Base-by-base conservation (phyloP, 2,329 filamentous ascomycete genomes). In the Phyllosticta citriasiana region DNA sequence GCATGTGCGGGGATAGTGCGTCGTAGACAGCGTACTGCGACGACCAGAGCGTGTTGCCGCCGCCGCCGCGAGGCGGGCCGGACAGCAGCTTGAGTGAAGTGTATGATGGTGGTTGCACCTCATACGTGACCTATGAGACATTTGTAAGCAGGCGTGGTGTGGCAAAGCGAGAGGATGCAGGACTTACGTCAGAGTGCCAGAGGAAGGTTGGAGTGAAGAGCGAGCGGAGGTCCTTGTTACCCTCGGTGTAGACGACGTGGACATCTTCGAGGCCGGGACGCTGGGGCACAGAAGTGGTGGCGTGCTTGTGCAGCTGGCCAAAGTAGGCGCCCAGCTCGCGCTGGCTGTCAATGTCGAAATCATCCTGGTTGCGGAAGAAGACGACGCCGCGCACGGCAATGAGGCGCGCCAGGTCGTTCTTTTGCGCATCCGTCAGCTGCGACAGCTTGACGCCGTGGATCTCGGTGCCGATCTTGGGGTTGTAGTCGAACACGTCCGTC, bases 11-110 rank as follows among this genome's bases (percentile, higher is more conserved):
- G 0, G 80, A 83, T 16, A 84, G 77, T 22, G 78, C 74, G 64
- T 84, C 82, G 64, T 84, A 85, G 33, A 81, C 79, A 6, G 80
- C 82, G 65, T 84, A 84, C 65, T 82, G 79, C 0, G 79, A 82
- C 1, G 80, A 79, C 81, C 81, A 84, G 51, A 83, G 76, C 0
- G 81, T 84, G 64, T 83, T 81, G 40, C 81, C 81, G 24, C 82
- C 82, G 10, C 79, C 82, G 26, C 82, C 82, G 6, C 75, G 74
- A 6, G 81, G 79, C 40, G 82, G 82, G 1, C 80, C 80, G 1
- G 76, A 75, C 7, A 84, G 74, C 2, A 84, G 70, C 66, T 82
- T 83, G 22, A 84, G 72, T 1, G 77, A 80, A 9, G 81, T 84
- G 68, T 83, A 84, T 2, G 80, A 82, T 8, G 81, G 80, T 19